These are phyloP conservation scores for Clonostachys rosea DNA, from an alignment of 2,329 filamentous ascomycete genomes.

Conservation along the genomic window DNA sequence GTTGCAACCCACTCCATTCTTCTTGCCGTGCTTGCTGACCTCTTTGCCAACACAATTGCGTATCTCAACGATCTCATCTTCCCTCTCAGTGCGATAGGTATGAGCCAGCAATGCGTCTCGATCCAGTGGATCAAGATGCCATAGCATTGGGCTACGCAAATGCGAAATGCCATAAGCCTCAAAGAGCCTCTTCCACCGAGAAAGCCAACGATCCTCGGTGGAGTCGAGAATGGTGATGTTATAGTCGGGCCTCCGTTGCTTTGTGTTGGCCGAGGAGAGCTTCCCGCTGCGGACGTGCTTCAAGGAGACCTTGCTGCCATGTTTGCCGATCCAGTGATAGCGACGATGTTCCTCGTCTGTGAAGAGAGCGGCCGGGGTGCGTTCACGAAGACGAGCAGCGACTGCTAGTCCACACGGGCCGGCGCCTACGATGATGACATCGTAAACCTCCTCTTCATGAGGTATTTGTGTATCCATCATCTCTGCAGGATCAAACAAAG, in stretches of 20 bases:
- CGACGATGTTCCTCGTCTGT: slow-evolving; percentile 78
- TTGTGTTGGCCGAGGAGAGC: slow-evolving; percentile 1
- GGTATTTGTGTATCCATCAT: too few species aligned
- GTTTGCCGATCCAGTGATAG: slow-evolving; percentile 73
- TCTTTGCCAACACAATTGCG: slow-evolving; percentile 73
- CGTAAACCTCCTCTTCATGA: slow-evolving; percentile 38
- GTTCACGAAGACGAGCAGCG: slow-evolving; percentile 66
- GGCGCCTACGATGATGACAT: slow-evolving; percentile 69
- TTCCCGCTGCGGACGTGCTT: slow-evolving; percentile 36
- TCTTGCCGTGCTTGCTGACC: slow-evolving; percentile 74
- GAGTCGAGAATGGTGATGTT: slow-evolving; percentile 64
- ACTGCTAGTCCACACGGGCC: slow-evolving; percentile 73
- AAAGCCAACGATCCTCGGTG: slow-evolving; percentile 60
- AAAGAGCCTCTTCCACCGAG: slow-evolving; percentile 67
- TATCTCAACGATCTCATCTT: slow-evolving; percentile 64
- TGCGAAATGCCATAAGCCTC: slow-evolving; percentile 64
- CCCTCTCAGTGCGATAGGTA: slow-evolving; percentile 55
- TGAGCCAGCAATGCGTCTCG: slow-evolving; percentile 69
- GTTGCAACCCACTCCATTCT: slow-evolving; percentile 39
- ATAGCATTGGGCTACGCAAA: slow-evolving; percentile 76
- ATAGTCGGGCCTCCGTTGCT: slow-evolving; percentile 14
- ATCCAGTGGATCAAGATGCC: slow-evolving; percentile 73
- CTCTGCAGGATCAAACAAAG: too few species aligned
- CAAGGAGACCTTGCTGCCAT: slow-evolving; percentile 54
- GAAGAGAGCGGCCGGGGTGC: slow-evolving; percentile 73